A percentile compares a stretch with the other conserved stretches of the same genome.
These are phyloP conservation scores for Macrophomina pseudophaseolina DNA, from an alignment of 2,329 filamentous ascomycete genomes.

Conservation along the genomic window DNA sequence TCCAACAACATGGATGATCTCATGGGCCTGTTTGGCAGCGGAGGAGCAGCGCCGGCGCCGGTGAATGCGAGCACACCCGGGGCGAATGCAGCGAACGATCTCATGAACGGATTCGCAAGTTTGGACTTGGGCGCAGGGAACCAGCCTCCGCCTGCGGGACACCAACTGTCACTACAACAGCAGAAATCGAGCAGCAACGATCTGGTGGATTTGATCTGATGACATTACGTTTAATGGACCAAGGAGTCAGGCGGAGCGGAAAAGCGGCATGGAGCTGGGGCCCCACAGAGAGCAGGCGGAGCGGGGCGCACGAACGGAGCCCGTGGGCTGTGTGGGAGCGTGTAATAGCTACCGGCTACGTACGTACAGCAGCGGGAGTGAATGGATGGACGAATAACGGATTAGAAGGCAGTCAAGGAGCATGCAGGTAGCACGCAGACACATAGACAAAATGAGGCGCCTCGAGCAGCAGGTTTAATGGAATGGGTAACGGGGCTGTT, in stretches of 20 bases:
- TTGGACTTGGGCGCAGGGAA: constrained; percentile 73
- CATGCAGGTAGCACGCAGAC: constrained; percentile 19
- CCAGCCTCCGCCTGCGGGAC: constrained; percentile 65
- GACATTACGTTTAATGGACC: constrained; percentile 4
- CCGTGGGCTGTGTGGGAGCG: background rate
- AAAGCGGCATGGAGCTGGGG: background rate
- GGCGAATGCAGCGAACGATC: constrained; percentile 51
- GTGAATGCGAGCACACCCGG: constrained; percentile 38
- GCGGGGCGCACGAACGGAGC: constrained; percentile 21
- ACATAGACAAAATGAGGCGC: constrained; percentile 7
- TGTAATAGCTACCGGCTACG: constrained; percentile 1
- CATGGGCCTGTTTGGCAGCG: constrained; percentile 69
- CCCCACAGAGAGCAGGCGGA: constrained; percentile 18
- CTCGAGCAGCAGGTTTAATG: constrained; percentile 3
- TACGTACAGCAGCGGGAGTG: background rate
- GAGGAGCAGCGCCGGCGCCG: constrained; percentile 41
- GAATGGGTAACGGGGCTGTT: background rate
- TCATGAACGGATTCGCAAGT: constrained; percentile 83
- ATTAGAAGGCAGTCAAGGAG: background rate
- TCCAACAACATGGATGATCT: constrained; percentile 79
- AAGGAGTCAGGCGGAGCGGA: constrained; percentile 22
- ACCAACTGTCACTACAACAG: constrained; percentile 23
- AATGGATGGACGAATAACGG: constrained; percentile 1
- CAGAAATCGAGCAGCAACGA: constrained; percentile 24
- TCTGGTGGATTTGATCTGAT: constrained; percentile 27